Base-by-base conservation (phyloP, 768 basidiomycete species). In the Coprinopsis sp. region DNA sequence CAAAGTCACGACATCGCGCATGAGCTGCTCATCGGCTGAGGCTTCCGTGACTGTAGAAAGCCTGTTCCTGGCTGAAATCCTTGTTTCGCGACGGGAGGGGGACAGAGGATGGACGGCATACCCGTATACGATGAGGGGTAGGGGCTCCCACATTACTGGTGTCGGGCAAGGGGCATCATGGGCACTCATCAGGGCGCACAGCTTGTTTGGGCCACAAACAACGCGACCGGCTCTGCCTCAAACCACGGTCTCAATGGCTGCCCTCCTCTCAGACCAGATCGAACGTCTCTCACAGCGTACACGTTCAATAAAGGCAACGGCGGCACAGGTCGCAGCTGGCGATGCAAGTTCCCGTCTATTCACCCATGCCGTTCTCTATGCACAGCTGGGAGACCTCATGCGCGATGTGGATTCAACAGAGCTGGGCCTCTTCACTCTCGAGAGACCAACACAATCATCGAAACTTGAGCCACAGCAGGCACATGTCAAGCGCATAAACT, bases 61-160 rank as follows among this genome's bases (percentile, higher is more conserved):
- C 54, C 78, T 72, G 54, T 77, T 78, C 22, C 80, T 73, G 57
- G 58, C 68, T 4, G 76, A 82, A 28, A 76, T 64, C 49, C 81
- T 76, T 19, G 83, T 85, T 56, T 89, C 86, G 37, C 86, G 76
- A 52, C 84, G 82, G 36, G 81, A 81, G 2, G 85, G 86, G 1
- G 80, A 73, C 34, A 92, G 78, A 2, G 92, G 89, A 55, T 94
- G 86, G 46, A 89, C 79, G 22, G 88, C 91, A 68, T 93, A 92
- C 37, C 92, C 92, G 62, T 93, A 94, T n/a, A 91, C 77, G 56
- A 94, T 76, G 57, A 76, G 64, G n/a, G 73, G 76, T 27, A 78
- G 58, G 14, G 76, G 76, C 58, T 76, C 73, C 76, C 76, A 76
- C 70, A 74, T 73, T 47, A 34, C 22, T 38, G 47, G 21, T 29